These are phyloP conservation scores for Sugiyamaella novakii DNA, from an alignment of 1,139 yeast species.

Conservation along the genomic window DNA sequence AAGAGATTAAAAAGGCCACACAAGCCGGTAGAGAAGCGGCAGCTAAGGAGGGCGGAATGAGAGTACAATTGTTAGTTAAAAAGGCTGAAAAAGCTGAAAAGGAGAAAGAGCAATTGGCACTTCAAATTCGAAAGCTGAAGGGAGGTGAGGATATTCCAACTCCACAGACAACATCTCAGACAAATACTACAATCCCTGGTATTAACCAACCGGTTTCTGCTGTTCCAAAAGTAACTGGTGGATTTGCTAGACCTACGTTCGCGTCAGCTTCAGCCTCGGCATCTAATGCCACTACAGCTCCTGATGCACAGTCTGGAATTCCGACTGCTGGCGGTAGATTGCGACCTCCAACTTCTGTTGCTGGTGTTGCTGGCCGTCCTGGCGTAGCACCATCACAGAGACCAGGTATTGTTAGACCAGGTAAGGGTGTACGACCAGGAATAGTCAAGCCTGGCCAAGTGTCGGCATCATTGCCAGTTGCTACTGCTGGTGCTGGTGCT, in stretches of 20 bases:
- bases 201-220: conserved; percentile 14
- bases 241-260: conserved; percentile 13
- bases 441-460: conserved; percentile 5
- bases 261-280: conserved; percentile 19
- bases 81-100: conserved; percentile 43
- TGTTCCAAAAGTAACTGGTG: conserved; percentile 15
- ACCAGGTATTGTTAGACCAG: conserved; percentile 12
- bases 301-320: conserved; percentile 1
- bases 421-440: background rate
- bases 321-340: conserved; percentile 12
- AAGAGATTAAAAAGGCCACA: conserved; percentile 15
- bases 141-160: conserved; percentile 17
- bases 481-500: background rate
- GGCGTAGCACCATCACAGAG: conserved; percentile 2
- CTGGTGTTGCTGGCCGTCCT: conserved; percentile 10
- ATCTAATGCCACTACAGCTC: conserved; percentile 13
- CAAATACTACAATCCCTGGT: conserved; percentile 9
- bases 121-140: conserved; percentile 22
- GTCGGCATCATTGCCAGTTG: no score
- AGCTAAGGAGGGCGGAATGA: conserved; percentile 18
- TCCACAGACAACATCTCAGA: background rate
- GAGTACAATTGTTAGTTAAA: conserved; percentile 34
- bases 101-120: conserved; percentile 37
- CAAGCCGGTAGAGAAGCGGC: conserved; percentile 19
- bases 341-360: conserved; percentile 9